Percentiles rank a stretch among this genome's conserved stretches.
Conservation (phyloP, 345 rosid species). For the Syzygium oleosum region DNA sequence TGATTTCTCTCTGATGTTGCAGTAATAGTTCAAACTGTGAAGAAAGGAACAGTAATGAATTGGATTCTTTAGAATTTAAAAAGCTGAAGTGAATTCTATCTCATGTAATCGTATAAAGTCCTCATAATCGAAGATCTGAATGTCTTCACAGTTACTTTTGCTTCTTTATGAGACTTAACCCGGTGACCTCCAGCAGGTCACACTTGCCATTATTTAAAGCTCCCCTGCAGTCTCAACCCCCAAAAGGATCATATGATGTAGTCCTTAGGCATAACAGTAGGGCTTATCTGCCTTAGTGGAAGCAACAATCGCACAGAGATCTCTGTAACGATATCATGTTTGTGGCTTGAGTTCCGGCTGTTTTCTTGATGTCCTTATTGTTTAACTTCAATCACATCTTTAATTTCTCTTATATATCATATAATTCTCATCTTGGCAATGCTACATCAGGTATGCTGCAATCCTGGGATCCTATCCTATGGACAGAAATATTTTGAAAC, state of each 20-base stretch:
- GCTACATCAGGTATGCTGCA: constrained; percentile 62
- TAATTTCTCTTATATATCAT: background rate
- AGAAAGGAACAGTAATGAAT: background rate
- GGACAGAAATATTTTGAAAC: constrained; percentile 40
- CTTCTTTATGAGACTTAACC: background rate
- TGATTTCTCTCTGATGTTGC: background rate
- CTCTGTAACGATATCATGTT: background rate
- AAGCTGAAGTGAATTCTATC: background rate
- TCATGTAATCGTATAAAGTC: background rate
- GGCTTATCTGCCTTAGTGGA: background rate
- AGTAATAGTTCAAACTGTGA: background rate
- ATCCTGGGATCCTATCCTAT: constrained; percentile 65
- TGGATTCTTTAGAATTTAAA: background rate
- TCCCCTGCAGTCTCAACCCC: background rate
- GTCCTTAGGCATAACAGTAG: background rate
- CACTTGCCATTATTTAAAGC: background rate
- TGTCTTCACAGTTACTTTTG: background rate
- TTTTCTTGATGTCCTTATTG: background rate
- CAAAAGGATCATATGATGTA: background rate
- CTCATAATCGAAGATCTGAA: background rate
- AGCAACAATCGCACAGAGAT: background rate
- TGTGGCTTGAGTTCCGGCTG: background rate
- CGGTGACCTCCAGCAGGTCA: background rate
- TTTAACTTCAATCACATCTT: background rate
- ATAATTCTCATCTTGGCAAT: background rate